Conservation (phyloP, 768 basidiomycete genomes). For the Lactarius indigo region DNA sequence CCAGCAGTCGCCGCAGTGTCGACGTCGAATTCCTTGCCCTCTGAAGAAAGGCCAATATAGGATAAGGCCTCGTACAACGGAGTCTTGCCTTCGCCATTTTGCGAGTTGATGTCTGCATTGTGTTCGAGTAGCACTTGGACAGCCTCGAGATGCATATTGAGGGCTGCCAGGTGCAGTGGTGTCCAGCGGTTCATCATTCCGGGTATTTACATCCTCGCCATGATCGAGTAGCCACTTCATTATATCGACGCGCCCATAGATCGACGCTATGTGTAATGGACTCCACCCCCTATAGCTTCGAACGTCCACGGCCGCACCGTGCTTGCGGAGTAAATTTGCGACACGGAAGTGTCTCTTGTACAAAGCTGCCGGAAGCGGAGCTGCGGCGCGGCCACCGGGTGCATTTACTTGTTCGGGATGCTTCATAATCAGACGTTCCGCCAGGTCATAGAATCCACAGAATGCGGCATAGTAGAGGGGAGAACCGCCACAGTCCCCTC, state of each 20-base stretch:
- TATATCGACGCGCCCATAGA: neutral
- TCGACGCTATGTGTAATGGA: neutral
- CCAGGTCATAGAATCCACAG: neutral
- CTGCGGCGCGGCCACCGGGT: neutral
- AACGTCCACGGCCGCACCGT: neutral
- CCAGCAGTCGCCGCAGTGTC: neutral
- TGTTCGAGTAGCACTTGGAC: neutral
- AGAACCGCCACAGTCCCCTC: too few relatives aligned
- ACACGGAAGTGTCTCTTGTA: neutral
- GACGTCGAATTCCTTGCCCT: neutral
- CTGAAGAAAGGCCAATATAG: fast-evolving
- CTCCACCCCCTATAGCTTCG: neutral
- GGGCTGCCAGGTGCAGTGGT: neutral
- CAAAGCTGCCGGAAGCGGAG: neutral
- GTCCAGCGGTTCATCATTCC: neutral
- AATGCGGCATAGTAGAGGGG: neutral
- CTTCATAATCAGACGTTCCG: neutral
- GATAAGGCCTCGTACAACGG: neutral
- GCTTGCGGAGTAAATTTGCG: neutral
- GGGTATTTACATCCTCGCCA: neutral
- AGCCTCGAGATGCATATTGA: neutral
- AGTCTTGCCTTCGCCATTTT: neutral
- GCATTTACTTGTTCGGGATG: neutral
- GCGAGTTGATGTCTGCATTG: neutral
- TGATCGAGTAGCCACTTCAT: neutral